Percentiles rank a stretch among this genome's conserved stretches.
Evolutionary conservation across 2,329 filamentous ascomycete species (phyloP).

Genomic region (Fusarium pseudocircinatum): DNA sequence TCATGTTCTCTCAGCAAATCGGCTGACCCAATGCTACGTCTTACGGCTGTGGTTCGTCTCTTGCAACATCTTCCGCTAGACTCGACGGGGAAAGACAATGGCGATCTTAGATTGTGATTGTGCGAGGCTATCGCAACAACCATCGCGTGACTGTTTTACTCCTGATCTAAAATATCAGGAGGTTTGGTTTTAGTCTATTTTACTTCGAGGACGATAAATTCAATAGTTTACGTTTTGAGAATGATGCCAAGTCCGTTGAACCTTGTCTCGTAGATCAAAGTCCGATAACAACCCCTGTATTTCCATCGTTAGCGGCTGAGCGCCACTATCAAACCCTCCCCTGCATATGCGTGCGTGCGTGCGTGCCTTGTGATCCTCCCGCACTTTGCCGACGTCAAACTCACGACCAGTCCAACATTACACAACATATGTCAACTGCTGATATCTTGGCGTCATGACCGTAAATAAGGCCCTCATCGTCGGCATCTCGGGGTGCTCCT

Average conservation of each 20-base stretch:
- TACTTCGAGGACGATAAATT: neutral
- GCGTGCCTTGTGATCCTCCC: neutral
- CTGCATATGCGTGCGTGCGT: neutral
- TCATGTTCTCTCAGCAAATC: constrained; percentile 12
- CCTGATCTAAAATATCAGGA: neutral
- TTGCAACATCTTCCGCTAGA: neutral
- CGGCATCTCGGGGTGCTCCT: constrained; percentile 89
- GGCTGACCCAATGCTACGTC: neutral
- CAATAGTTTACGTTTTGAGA: neutral
- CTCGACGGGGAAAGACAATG: constrained; percentile 2
- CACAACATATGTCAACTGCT: neutral
- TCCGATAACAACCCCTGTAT: constrained; percentile 4
- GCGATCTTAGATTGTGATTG: neutral
- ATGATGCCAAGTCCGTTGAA: neutral
- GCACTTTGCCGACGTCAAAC: constrained; percentile 4
- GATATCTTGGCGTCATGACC: constrained; percentile 42
- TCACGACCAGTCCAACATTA: neutral
- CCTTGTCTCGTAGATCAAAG: neutral
- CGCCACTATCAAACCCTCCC: constrained; percentile 20
- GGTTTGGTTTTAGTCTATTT: neutral
- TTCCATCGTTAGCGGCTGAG: neutral
- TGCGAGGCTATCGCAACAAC: neutral
- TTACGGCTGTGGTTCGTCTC: constrained; percentile 14
- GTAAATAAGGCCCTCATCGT: constrained; percentile 70
- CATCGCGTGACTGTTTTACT: neutral